A percentile compares a stretch with the other conserved stretches of the same genome.
phyloP scores from a whole-genome alignment of 805 yeast genomes.

The Myxozyma neglecta region DNA sequence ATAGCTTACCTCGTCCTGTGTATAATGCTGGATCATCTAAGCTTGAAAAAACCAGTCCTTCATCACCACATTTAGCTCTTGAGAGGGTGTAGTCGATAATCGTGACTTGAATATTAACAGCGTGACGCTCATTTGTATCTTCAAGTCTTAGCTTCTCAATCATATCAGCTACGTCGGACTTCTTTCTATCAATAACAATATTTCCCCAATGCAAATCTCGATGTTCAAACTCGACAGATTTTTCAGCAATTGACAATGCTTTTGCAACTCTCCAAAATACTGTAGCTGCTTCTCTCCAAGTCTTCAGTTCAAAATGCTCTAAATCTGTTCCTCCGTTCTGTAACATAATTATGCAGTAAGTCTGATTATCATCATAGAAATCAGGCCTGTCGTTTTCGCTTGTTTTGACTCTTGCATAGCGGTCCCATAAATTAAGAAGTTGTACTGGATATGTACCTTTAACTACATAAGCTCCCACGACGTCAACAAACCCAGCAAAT shows the following conservation, averaged over 20 bases:
- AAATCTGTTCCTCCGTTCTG: constrained; percentile 46
- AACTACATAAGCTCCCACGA: constrained; percentile 49
- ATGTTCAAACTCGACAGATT: constrained; percentile 60
- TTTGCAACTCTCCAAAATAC: constrained; percentile 58
- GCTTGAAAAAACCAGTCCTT: constrained; percentile 49
- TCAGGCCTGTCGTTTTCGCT: constrained; percentile 43
- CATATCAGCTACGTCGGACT: constrained; percentile 19
- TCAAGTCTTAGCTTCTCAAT: constrained; percentile 24
- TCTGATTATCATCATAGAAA: constrained; percentile 40
- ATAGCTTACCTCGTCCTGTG: constrained; percentile 45
- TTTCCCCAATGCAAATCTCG: constrained; percentile 71
- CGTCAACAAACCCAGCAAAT: constrained; percentile 48
- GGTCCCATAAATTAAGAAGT: constrained; percentile 50
- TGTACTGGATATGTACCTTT: constrained; percentile 48
- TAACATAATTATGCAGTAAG: constrained; percentile 41
- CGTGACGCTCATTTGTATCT: constrained; percentile 8
- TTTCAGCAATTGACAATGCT: constrained; percentile 55
- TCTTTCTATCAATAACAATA: constrained; percentile 46
- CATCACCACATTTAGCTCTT: constrained; percentile 45
- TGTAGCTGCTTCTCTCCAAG: constrained; percentile 43
- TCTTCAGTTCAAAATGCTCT: constrained; percentile 45
- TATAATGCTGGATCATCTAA: constrained; percentile 65
- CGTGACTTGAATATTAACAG: constrained; percentile 43
- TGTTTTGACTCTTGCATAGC: constrained; percentile 36
- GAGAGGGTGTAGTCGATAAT: constrained; percentile 61